phyloP scores from a whole-genome alignment of 345 rosid species.

The Camelina neglecta region DNA sequence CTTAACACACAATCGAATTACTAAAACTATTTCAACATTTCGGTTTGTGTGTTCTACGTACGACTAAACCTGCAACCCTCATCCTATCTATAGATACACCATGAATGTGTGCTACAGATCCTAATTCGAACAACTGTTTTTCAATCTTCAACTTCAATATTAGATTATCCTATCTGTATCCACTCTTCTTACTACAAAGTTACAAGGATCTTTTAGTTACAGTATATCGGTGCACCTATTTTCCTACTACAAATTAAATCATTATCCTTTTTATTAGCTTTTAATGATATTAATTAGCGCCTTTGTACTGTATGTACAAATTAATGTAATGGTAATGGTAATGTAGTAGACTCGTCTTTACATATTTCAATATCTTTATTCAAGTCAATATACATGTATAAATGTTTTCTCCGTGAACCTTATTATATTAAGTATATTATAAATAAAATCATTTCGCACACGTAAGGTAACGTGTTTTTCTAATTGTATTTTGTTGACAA shows the following conservation, averaged over 20 bases:
- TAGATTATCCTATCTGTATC: neutral
- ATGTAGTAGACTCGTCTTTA: conserved; percentile 9
- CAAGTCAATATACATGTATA: conserved; percentile 5
- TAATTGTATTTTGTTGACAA: conserved; percentile 44
- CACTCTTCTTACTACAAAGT: neutral
- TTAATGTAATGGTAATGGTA: too few relatives aligned
- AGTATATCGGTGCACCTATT: neutral
- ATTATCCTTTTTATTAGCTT: neutral
- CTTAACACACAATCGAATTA: neutral
- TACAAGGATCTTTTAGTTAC: too few relatives aligned
- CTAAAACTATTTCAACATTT: neutral
- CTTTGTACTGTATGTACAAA: neutral
- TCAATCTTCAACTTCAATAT: too few relatives aligned
- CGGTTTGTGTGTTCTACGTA: neutral
- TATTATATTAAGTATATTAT: too few relatives aligned
- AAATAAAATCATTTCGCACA: conserved; percentile 9
- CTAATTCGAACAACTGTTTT: neutral
- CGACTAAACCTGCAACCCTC: neutral
- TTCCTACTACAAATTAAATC: neutral
- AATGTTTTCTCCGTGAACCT: neutral
- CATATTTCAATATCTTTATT: conserved; percentile 2
- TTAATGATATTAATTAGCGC: neutral
- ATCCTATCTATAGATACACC: neutral
- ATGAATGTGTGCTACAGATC: neutral
- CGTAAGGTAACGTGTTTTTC: conserved; percentile 38